phyloP scores from a whole-genome alignment of 2,329 filamentous ascomycete genomes.

The Sporothrix dimorphospora region DNA sequence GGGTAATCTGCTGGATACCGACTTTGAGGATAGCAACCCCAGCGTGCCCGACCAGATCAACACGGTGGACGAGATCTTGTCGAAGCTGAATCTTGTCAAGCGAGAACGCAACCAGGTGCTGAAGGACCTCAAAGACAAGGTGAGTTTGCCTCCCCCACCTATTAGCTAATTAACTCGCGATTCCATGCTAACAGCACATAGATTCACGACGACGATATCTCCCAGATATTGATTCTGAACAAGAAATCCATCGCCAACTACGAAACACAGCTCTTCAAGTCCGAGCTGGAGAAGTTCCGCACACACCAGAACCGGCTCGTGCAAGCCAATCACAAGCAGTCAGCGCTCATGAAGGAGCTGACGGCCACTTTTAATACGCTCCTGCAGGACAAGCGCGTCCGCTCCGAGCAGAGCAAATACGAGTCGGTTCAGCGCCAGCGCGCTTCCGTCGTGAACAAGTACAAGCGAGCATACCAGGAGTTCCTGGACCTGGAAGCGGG shows the following conservation, averaged over 20 bases:
- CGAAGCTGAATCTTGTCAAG: conserved; percentile 90
- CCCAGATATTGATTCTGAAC: conserved; percentile 94
- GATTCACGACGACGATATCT: conserved; percentile 97
- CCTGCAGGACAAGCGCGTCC: conserved; percentile 90
- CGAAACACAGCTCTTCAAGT: conserved; percentile 89
- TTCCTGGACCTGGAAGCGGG: conserved; percentile 89
- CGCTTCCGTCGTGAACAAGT: conserved; percentile 78
- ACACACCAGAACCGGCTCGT: conserved; percentile 88
- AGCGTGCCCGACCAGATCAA: conserved; percentile 89
- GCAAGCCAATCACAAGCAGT: conserved; percentile 94
- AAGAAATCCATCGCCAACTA: conserved; percentile 95
- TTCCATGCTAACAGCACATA: conserved; percentile 43
- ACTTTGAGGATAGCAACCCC: conserved; percentile 78
- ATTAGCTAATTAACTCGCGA: neutral
- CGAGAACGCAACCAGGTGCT: conserved; percentile 87
- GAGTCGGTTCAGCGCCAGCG: conserved; percentile 84
- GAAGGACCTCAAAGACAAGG: conserved; percentile 98
- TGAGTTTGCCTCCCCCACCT: conserved; percentile 47
- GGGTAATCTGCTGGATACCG: conserved; percentile 84
- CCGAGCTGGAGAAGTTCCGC: conserved; percentile 96
- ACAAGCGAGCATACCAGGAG: conserved; percentile 89
- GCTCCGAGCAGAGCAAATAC: conserved; percentile 93
- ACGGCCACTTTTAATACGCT: conserved; percentile 84
- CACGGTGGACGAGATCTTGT: conserved; percentile 84
- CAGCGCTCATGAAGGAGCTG: conserved; percentile 90